Conservation (phyloP, 805 yeast species). For the Metschnikowia aberdeeniae region DNA sequence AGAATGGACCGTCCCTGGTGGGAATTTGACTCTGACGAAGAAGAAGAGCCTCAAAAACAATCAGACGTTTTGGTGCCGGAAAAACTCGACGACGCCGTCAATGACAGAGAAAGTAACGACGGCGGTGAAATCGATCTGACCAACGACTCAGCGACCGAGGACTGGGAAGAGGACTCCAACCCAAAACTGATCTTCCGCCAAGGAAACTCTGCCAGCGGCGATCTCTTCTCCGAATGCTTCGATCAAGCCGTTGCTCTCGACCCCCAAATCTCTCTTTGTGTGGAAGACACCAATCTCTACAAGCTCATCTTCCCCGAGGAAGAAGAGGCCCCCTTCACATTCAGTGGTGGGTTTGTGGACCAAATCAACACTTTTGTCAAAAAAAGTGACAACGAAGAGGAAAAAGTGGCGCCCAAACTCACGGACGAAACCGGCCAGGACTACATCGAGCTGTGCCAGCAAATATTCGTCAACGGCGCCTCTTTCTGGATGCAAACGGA, state of each 20-base stretch:
- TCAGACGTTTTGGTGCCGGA: neutral
- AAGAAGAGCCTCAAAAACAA: neutral
- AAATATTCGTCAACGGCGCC: neutral
- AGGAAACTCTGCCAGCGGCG: neutral
- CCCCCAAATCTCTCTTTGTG: neutral
- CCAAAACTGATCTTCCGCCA: neutral
- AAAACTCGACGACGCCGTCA: neutral
- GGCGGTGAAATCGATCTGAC: neutral
- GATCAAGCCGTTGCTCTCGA: neutral
- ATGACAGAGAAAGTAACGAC: neutral
- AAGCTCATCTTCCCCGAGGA: slow-evolving; percentile 3
- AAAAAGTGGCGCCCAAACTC: neutral
- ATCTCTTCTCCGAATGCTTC: slow-evolving; percentile 4
- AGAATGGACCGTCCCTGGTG: slow-evolving; percentile 6
- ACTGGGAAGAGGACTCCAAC: neutral
- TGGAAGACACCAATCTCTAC: neutral
- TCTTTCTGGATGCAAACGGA: slow-evolving; percentile 8
- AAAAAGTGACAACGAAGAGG: neutral
- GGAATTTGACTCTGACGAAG: slow-evolving; percentile 9
- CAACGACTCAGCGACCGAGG: too few relatives aligned
- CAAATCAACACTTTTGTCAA: slow-evolving; percentile 1
- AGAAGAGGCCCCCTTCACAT: neutral
- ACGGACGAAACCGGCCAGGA: neutral
- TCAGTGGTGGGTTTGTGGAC: neutral
- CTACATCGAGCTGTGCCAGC: slow-evolving; percentile 5